These are phyloP conservation scores for Apophysomyces ossiformis DNA, from an alignment of 371 early-diverging fungal genomes.

Conservation along the genomic window DNA sequence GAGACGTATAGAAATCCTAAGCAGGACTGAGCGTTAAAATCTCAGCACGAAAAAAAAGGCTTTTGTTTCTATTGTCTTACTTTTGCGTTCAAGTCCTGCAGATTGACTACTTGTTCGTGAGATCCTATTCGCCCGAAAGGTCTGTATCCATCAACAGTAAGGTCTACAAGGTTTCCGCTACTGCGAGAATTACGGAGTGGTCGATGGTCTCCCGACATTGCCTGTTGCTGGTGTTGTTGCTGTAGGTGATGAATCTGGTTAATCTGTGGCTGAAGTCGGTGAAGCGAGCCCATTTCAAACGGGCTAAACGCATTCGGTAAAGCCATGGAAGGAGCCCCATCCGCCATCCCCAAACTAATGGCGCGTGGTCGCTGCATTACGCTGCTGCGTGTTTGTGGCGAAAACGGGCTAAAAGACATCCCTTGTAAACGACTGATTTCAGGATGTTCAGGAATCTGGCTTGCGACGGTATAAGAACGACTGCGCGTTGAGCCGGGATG, in stretches of 20 bases:
- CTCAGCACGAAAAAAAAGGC: neutral
- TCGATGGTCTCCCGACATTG: conserved; percentile 6
- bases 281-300: conserved; percentile 10
- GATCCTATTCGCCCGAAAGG: conserved; percentile 4
- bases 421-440: conserved; percentile 16
- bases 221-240: conserved; percentile 18
- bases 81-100: conserved; percentile 3
- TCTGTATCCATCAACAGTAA: conserved; percentile 1
- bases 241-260: conserved; percentile 13
- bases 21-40: neutral
- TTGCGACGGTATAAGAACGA: conserved; percentile 65
- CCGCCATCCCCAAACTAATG: conserved; percentile 31
- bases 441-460: conserved; percentile 14
- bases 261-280: conserved; percentile 6
- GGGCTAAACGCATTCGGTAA: conserved; percentile 5
- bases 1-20: neutral
- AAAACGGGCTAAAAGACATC: conserved; percentile 21
- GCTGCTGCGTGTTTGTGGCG: conserved; percentile 4
- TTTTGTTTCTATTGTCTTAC: neutral
- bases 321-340: conserved; percentile 13
- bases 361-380: conserved; percentile 32
- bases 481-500: conserved; percentile 41
- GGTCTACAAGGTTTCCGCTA: conserved; percentile 15
- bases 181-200: conserved; percentile 17
- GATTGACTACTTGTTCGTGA: conserved; percentile 7